Conservation (phyloP, 2,329 filamentous ascomycete genomes). For the Elsinoe batatas region DNA sequence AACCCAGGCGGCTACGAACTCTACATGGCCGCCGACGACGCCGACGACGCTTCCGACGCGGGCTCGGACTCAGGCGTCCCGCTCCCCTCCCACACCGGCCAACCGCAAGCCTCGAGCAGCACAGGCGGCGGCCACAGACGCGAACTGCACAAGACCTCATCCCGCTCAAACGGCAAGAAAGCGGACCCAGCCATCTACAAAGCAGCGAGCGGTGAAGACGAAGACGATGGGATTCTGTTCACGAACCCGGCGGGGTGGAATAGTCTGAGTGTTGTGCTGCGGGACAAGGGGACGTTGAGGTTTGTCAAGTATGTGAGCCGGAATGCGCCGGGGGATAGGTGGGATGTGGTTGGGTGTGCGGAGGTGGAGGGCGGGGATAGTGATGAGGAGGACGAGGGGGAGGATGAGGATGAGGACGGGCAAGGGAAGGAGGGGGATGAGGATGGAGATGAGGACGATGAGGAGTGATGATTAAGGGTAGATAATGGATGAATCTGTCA, state of each 20-base stretch:
- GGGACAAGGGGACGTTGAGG: slow-evolving; percentile 74
- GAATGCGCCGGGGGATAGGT: slow-evolving; percentile 75
- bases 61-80: slow-evolving; percentile 31
- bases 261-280: slow-evolving; percentile 76
- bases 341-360: slow-evolving; percentile 77
- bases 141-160: slow-evolving; percentile 23
- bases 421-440: slow-evolving; percentile 41
- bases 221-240: slow-evolving; percentile 67
- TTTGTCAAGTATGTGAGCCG: slow-evolving; percentile 95
- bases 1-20: slow-evolving; percentile 69
- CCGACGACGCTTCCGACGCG: slow-evolving; percentile 48
- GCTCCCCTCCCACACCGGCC: slow-evolving; percentile 25
- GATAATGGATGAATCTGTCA: too few relatives aligned
- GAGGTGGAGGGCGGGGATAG: slow-evolving; percentile 47
- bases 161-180: slow-evolving; percentile 17
- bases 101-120: slow-evolving; percentile 25
- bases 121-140: slow-evolving; percentile 41
- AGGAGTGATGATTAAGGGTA: background rate
- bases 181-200: slow-evolving; percentile 81
- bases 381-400: slow-evolving; percentile 39
- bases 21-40: slow-evolving; percentile 76
- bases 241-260: slow-evolving; percentile 72
- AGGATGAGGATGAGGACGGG: slow-evolving; percentile 16
- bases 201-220: slow-evolving; percentile 49
- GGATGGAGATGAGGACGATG: background rate